phyloP scores from a whole-genome alignment of 2,329 filamentous ascomycete species.

The Orbilia blumenaviensis region DNA sequence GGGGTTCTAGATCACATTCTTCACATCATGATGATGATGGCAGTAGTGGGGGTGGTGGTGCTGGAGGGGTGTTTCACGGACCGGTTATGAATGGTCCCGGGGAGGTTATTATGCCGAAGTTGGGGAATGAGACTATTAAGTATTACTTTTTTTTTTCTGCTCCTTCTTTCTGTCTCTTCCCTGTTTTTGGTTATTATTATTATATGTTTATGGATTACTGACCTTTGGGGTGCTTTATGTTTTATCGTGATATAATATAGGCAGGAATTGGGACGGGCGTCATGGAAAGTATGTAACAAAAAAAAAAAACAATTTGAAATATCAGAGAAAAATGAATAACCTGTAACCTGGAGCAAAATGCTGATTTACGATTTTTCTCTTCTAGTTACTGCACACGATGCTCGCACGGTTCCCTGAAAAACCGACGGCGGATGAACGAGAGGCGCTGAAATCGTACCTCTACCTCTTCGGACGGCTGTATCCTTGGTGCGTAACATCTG shows the following conservation, averaged over 20 bases:
- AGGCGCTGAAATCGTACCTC: conserved; percentile 72
- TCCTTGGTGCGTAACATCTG: no score
- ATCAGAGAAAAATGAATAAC: not conserved
- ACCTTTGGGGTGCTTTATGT: not conserved
- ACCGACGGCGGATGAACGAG: conserved; percentile 70
- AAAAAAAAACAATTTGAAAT: no score
- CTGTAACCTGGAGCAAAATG: not conserved
- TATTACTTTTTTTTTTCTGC: conserved; percentile 60
- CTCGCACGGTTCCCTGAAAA: conserved; percentile 75
- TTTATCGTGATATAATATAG: conserved; percentile 56
- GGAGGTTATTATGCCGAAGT: conserved; percentile 78
- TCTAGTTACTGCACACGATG: conserved; percentile 72
- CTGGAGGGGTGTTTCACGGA: conserved; percentile 60
- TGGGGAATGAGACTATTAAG: conserved; percentile 85
- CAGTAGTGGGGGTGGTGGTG: conserved; percentile 61
- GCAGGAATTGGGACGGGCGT: conserved; percentile 71
- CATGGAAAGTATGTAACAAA: conserved; percentile 66
- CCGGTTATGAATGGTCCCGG: conserved; percentile 67
- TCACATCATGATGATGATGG: conserved; percentile 41
- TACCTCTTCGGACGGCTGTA: conserved; percentile 74
- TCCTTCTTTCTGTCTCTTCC: not conserved
- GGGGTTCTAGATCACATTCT: conserved; percentile 61
- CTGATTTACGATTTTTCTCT: not conserved
- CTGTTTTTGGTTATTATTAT: not conserved
- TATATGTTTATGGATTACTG: not conserved